Evolutionary conservation across 257 asterid genomes (phyloP).

Genomic region (Linderniella brevidens): DNA sequence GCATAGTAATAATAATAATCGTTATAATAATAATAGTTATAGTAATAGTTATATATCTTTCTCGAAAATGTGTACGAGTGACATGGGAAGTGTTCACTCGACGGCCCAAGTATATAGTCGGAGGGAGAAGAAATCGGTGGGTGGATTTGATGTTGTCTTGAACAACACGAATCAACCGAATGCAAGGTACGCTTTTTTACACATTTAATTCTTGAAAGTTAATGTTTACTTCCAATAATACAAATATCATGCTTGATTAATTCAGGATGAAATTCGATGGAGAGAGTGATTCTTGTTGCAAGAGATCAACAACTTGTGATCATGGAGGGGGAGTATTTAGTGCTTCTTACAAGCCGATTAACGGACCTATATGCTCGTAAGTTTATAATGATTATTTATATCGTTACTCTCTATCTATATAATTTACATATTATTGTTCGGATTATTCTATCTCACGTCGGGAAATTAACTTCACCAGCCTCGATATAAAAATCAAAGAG

Average conservation of each 20-base stretch:
- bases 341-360: conserved; percentile 38
- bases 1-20: neutral
- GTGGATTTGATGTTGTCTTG: conserved; percentile 17
- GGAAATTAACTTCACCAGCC: too few relatives aligned
- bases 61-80: conserved; percentile 14
- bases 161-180: too few relatives aligned
- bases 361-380: conserved; percentile 65
- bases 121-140: conserved; percentile 20
- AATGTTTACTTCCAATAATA: too few relatives aligned
- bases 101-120: conserved; percentile 15
- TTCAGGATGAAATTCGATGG: too few relatives aligned
- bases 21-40: too few relatives aligned
- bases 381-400: conserved; percentile 10
- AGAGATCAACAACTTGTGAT: conserved; percentile 10
- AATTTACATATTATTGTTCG: neutral
- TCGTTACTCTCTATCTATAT: neutral
- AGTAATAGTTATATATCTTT: conserved; percentile 1
- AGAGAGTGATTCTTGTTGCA: neutral
- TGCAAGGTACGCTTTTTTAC: too few relatives aligned
- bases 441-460: too few relatives aligned
- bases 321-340: conserved; percentile 1
- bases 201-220: too few relatives aligned
- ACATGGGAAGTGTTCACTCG: conserved; percentile 9
- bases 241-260: too few relatives aligned
- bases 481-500: too few relatives aligned